Percentiles rank a stretch among this genome's conserved stretches.
phyloP scores from a whole-genome alignment of 495 filamentous ascomycete genomes.

The Aspergillus sclerotioniger region DNA sequence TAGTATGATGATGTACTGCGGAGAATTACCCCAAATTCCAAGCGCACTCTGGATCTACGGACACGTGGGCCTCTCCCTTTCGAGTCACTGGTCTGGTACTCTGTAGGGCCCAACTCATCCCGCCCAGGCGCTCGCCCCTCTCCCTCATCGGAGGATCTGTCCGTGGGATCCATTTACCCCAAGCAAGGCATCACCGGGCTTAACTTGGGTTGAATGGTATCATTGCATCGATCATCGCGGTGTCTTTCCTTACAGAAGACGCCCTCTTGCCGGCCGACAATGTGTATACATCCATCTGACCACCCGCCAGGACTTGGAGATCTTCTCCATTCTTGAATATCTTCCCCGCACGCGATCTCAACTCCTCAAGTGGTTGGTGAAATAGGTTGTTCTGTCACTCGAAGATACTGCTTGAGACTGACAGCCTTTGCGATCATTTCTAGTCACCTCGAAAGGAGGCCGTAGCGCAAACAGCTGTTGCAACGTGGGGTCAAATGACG shows the following conservation, averaged over 20 bases:
- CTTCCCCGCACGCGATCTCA: slow-evolving; percentile 8
- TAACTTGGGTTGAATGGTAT: too few relatives aligned
- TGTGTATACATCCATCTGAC: neutral
- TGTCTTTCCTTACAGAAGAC: neutral
- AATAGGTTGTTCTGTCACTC: neutral
- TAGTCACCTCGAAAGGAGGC: neutral
- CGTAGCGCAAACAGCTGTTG: neutral
- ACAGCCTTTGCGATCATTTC: neutral
- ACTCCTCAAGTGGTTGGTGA: slow-evolving; percentile 4
- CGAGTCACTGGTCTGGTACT: neutral
- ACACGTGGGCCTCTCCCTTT: neutral
- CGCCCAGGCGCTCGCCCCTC: too few relatives aligned
- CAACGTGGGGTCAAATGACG: neutral
- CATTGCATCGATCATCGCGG: neutral
- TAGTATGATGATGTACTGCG: neutral
- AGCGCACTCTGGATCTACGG: neutral
- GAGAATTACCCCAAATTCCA: neutral
- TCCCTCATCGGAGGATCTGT: too few relatives aligned
- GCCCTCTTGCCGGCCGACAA: neutral
- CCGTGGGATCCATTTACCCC: too few relatives aligned
- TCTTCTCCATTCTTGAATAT: neutral
- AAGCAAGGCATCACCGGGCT: too few relatives aligned
- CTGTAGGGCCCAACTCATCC: neutral
- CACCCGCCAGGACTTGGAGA: neutral
- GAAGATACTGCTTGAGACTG: neutral